Conservation (phyloP, 345 rosid species). For the Fremontodendron californicum region DNA sequence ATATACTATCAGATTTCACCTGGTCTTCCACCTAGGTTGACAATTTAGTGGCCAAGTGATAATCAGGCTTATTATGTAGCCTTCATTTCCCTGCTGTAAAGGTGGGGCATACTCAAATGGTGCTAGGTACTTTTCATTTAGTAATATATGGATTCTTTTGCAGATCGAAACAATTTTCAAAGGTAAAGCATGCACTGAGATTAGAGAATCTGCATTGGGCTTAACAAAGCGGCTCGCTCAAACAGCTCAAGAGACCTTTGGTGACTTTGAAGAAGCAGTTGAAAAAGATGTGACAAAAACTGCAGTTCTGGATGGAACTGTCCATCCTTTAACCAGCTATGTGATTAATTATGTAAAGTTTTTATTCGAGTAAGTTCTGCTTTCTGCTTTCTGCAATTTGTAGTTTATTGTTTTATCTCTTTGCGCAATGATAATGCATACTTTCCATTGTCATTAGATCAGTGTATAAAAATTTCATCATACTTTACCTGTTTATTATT, state of each 20-base stretch:
- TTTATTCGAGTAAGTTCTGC: constrained; percentile 83
- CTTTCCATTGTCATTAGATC: constrained; percentile 1
- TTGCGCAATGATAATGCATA: not conserved
- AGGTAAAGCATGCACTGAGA: constrained; percentile 82
- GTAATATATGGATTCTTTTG: constrained; percentile 12
- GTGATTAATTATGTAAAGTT: constrained; percentile 97
- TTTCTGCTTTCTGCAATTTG: not conserved
- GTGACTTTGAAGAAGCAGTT: constrained; percentile 98
- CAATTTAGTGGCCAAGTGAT: not conserved
- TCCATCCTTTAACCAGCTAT: constrained; percentile 96
- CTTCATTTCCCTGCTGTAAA: not conserved
- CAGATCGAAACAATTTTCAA: constrained; percentile 79
- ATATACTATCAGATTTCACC: not conserved
- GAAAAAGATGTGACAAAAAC: constrained; percentile 97
- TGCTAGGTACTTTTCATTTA: constrained; percentile 1
- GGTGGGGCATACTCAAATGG: not conserved
- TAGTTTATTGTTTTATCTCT: not conserved
- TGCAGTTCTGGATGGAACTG: constrained; percentile 89
- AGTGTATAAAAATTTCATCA: not conserved
- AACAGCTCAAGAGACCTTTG: constrained; percentile 93
- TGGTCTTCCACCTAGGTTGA: not conserved
- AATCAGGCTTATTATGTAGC: not conserved
- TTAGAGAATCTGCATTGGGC: constrained; percentile 80
- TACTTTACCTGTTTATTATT: not conserved
- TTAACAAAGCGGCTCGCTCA: constrained; percentile 86